Evolutionary conservation across 1,284 basidiomycete genomes (phyloP), one percentile per base, ranked within the genome.

Genomic region (Naganishia albida): DNA sequence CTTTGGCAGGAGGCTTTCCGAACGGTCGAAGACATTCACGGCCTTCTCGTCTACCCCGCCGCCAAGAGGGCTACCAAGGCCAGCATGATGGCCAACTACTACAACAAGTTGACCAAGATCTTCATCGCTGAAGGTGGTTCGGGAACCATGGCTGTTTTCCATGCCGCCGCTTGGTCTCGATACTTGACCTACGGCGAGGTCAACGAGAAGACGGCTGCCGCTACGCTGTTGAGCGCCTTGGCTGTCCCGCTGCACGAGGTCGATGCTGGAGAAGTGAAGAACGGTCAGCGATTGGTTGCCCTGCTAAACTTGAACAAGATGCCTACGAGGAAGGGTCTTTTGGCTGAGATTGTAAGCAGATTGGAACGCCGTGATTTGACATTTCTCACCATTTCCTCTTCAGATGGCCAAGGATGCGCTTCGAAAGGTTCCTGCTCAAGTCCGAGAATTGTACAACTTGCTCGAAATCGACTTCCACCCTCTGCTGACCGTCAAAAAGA

Each of bases 1-100:
- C 85, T 99, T 54, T 99, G 95, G 96, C 95, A 98, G 77, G 95
- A 99, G 79, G 95, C 93, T 4, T 99, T 98, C 86, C 90, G 96
- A 67, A 93, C 92, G 51, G 92, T 98, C 67, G 95, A 99, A 79
- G 96, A 99, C 78, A 91, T 99, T 48, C 95, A 99, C 82, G 94
- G 93, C 74, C 85, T 99, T 53, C 86, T 99, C 71, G 91, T 88
- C 28, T 77, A 76, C 69, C 76, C 70, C 68, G 79, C 80, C 63
- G 75, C 77, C 70, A 96, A 96, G 80, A 94, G 94, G 80, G 86
- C 88, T 0, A 91, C 93, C 7, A 87, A 90, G 46, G 91, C 93
- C 0, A 85, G 88, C 7, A 97, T 98, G 92, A 98, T 99, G 95
- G 93, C 93, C 68, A 93, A 93, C 78, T 99, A 98, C 81, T 99